Base-by-base conservation (phyloP, 768 basidiomycete species). In the Peribolospora kevripleyi region DNA sequence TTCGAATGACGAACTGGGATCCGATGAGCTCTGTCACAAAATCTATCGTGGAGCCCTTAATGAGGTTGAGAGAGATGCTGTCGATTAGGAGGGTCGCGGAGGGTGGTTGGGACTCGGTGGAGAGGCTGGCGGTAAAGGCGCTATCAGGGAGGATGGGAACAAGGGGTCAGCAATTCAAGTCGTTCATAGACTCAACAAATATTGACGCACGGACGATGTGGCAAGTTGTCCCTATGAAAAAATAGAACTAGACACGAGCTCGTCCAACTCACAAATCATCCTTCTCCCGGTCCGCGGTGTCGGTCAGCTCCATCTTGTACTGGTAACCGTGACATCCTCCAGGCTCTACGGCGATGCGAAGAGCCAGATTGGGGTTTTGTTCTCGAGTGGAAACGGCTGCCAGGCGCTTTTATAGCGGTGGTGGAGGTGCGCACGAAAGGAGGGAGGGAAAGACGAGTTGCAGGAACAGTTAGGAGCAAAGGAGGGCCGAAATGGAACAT, bases 291-390 rank as follows among this genome's bases (percentile, higher is more conserved):
- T 69, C 67, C 43, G 72, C 73, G 3, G 82, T 80, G 3, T 59
- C 53, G 37, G 53, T 51, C 3, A 95, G 73, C 54, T 81, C 78
- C 75, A 97, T 76, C 61, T 84, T 90, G 68, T 95, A 93, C 63
- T 93, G 87, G 67, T 95, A 95, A 43, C 91, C 91, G 65, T 97
- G 90, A 64, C 91, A 97, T 14, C 91, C 91, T 8, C 91, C 91
- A 8, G 82, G 84, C 62, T 93, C 87, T 37, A 95, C 86, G 1
- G 78, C 72, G 59, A 97, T 74, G 59, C 88, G 72, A 36, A 95
- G 71, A 3, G 80, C 84, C 25, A 83, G 72, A 51, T 75, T 63
- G 0, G 76, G 67, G 59, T 81, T 74, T 7, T 76, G 70, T 63
- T 82, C 75, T 45, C 25, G 25, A 25, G 25, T 25, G 25, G 25